Evolutionary conservation across 495 filamentous ascomycete genomes (phyloP), one percentile per base, ranked within the genome.

Genomic region (Xanthoparmelia taractica): DNA sequence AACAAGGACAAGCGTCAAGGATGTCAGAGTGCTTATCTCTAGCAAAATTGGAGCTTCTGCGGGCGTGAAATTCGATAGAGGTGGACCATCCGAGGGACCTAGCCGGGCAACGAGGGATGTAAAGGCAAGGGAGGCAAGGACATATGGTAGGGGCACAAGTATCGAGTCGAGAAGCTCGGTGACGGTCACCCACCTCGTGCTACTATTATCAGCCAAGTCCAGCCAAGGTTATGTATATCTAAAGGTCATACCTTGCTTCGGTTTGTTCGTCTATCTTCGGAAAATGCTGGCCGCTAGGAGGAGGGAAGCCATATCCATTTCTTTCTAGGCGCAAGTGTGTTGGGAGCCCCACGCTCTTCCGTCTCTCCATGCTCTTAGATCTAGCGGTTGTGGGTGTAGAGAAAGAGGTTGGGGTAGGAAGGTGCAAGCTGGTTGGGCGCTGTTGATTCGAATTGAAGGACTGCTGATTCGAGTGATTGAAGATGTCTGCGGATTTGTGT

Each of bases 1-100:
- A 15, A 75, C 66, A 8, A 76, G 64, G 47, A 79, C 37, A 37
- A 80, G 68, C 23, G 75, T 77, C 8, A 71, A 68, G 8, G 78
- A 73, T 15, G 77, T 72, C 18, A 63, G 15, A 25, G 61, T 38
- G 15, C 61, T 48, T 52, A 59, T 41, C 45, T 50, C 41, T 1
- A 33, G 56, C 55, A 45, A 58, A 29, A 36, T 34, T 15, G 45
- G 45, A 38, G 33, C 41, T 29, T 52, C 17, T 58, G 40, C 33
- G 25, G 57, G n/a, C 17, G 8, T 25, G 36, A 41, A 29, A 29
- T 13, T 27, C 13, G 40, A 18, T 25, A 43, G 33, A 33, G 23
- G 47, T 25, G 58, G 33, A 31, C 40, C 23, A 58, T 58, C 34
- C 15, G 13, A 33, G 25, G 40, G 36, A 17, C 23, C 47, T 43